Base-by-base conservation (phyloP, 192 early-diverging fungal genomes). In the Dimargaris cristalligena region DNA sequence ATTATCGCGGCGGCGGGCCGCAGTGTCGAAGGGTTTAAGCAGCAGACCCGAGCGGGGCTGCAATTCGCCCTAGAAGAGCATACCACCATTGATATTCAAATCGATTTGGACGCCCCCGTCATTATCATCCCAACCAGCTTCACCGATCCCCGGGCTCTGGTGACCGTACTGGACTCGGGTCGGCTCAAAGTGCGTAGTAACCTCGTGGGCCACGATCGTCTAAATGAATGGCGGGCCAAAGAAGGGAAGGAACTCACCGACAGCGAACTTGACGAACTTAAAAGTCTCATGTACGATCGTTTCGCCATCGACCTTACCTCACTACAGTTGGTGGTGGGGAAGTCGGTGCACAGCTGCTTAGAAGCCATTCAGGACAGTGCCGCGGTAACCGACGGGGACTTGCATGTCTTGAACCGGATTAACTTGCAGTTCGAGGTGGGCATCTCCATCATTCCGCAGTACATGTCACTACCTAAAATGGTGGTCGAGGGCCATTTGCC, bases 41-140 rank as follows among this genome's bases (percentile, higher is more conserved):
- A 86, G 18, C 91, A 95, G 66, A 96, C 96, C 8, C 67, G 85
- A 44, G 88, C 89, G 4, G 89, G 87, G 2, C 66, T 99, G 2
- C 81, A 88, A 60, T 86, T 80, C 70, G 89, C 89, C 3, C 63
- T 99, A 55, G 85, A 83, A 44, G 79, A 88, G 62, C 90, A 96
- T 71, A 92, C 86, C 52, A 90, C 91, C 1, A 62, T 92, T 1
- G 90, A 94, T 70, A 69, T 97, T 11, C 80, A 86, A 45, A 79
- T 99, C n/a, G 94, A 99, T 60, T 82, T 94, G 70, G 90, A 94
- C 63, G 96, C 96, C 3, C 96, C 96, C 1, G 87, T 97, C 46
- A 82, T 99, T 73, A 76, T 95, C 20, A 76, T 99, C 26, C 93
- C 92, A 0, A 80, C 86, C 61, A 73, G 79, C 65, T 78, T 71